Conservation (phyloP, 164 flowering plant species). For the Cinnamomum chago region DNA sequence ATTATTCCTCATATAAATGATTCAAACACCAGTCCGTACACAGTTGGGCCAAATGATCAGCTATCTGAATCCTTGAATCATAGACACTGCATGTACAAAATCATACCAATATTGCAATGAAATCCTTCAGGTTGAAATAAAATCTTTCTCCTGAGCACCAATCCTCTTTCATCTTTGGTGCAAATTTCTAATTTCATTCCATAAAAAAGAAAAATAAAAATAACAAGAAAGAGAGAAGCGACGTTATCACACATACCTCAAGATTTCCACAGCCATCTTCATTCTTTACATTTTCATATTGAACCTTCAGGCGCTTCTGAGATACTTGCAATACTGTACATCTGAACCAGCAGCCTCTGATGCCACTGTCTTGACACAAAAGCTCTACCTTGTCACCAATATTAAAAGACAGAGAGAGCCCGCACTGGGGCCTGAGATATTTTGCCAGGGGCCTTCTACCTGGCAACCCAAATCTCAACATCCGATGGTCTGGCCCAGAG, state of each 20-base stretch:
- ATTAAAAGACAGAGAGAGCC: slow-evolving; percentile 29
- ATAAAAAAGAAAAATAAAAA: background rate
- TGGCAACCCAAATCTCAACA: slow-evolving; percentile 29
- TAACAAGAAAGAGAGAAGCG: background rate
- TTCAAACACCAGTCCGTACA: too few relatives aligned
- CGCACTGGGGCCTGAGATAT: slow-evolving; percentile 21
- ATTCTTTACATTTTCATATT: slow-evolving; percentile 66
- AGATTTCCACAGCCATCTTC: slow-evolving; percentile 70
- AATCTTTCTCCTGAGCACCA: too few relatives aligned
- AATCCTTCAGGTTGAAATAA: too few relatives aligned
- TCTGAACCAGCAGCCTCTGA: slow-evolving; percentile 92
- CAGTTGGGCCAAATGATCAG: background rate
- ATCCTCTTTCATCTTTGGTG: background rate
- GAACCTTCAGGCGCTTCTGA: slow-evolving; percentile 58
- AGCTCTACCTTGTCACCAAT: slow-evolving; percentile 68
- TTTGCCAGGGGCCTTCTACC: slow-evolving; percentile 31
- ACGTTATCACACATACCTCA: slow-evolving; percentile 52
- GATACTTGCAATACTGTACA: slow-evolving; percentile 58
- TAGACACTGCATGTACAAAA: background rate
- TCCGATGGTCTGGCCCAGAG: slow-evolving; percentile 25
- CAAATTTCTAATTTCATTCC: background rate
- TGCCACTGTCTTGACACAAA: slow-evolving; percentile 87
- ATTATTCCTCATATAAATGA: background rate
- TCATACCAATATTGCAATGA: background rate
- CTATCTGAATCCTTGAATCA: background rate